These are phyloP conservation scores for Epichloe hybrida DNA, from an alignment of 2,329 filamentous ascomycete genomes.

Conservation along the genomic window DNA sequence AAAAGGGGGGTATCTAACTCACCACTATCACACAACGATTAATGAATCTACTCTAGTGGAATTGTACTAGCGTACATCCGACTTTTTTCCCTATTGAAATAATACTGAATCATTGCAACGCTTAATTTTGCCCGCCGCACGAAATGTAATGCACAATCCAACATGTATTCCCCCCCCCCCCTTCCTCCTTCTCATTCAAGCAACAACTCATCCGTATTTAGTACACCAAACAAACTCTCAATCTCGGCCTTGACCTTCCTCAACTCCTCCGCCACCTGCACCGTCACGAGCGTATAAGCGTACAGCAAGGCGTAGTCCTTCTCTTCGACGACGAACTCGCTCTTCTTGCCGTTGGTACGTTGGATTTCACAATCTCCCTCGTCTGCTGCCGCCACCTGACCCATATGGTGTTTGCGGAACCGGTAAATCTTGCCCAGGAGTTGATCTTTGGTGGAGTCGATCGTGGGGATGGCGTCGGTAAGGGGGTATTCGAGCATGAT, in stretches of 20 bases:
- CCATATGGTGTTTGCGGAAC: slow-evolving; percentile 58
- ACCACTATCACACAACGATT: neutral
- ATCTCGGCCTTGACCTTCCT: slow-evolving; percentile 46
- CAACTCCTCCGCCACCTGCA: slow-evolving; percentile 52
- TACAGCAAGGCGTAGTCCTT: slow-evolving; percentile 86
- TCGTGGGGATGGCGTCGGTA: slow-evolving; percentile 75
- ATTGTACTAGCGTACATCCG: neutral
- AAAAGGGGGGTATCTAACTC: neutral
- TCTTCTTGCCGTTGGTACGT: slow-evolving; percentile 9
- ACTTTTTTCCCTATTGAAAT: neutral
- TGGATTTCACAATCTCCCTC: slow-evolving; percentile 1
- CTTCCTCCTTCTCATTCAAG: slow-evolving; percentile 28
- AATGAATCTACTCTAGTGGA: neutral
- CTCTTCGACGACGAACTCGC: slow-evolving; percentile 40
- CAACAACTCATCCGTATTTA: slow-evolving; percentile 45
- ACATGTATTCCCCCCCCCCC: neutral
- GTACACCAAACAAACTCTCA: slow-evolving; percentile 47
- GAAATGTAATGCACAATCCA: neutral
- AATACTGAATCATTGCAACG: neutral
- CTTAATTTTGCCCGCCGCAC: neutral
- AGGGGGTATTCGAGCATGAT: slow-evolving; percentile 92
- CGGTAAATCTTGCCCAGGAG: slow-evolving; percentile 78
- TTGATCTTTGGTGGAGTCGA: slow-evolving; percentile 66
- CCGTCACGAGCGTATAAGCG: slow-evolving; percentile 65
- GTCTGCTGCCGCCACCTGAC: slow-evolving; percentile 7